A percentile compares a stretch with the other conserved stretches of the same genome.
Evolutionary conservation across 345 rosid genomes (phyloP).

Genomic region (Arabidopsis thaliana): DNA sequence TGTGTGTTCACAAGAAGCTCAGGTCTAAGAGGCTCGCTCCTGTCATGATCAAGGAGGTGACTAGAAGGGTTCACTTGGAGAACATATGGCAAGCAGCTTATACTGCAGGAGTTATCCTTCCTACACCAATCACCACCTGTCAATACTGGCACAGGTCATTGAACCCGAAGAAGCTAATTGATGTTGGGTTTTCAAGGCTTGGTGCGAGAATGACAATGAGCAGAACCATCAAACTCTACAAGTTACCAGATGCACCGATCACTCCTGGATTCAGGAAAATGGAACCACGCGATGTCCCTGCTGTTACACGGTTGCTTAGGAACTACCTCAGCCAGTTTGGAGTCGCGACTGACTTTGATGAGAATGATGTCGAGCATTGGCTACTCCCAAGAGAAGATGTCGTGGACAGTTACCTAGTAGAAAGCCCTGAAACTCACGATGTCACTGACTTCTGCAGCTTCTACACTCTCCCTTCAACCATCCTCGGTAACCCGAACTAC

Average conservation of each 20-base stretch:
- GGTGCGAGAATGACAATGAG: slow-evolving; percentile 98
- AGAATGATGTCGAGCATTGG: slow-evolving; percentile 90
- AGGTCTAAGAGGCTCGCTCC: slow-evolving; percentile 95
- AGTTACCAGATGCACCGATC: slow-evolving; percentile 69
- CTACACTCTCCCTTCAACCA: slow-evolving; percentile 92
- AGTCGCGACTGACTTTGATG: slow-evolving; percentile 90
- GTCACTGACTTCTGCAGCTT: slow-evolving; percentile 96
- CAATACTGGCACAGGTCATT: slow-evolving; percentile 97
- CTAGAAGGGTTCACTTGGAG: slow-evolving; percentile 91
- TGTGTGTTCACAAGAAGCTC: slow-evolving; percentile 96
- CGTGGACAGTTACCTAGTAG: slow-evolving; percentile 83
- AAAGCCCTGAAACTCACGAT: slow-evolving; percentile 81
- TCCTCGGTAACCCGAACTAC: slow-evolving; percentile 84
- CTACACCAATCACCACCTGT: slow-evolving; percentile 86
- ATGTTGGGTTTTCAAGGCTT: slow-evolving; percentile 93
- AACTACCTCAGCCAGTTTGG: slow-evolving; percentile 70
- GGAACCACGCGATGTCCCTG: slow-evolving; percentile 87
- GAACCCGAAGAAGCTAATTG: slow-evolving; percentile 96
- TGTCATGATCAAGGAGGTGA: slow-evolving; percentile 96
- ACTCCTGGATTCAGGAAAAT: slow-evolving; percentile 92
- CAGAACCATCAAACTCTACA: slow-evolving; percentile 87
- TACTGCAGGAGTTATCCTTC: slow-evolving; percentile 92
- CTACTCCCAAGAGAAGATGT: slow-evolving; percentile 83
- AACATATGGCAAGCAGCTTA: slow-evolving; percentile 96
- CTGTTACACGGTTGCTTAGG: slow-evolving; percentile 80